Evolutionary conservation across 768 basidiomycete species (phyloP).

Genomic region (Leucogyrophana mollusca): DNA sequence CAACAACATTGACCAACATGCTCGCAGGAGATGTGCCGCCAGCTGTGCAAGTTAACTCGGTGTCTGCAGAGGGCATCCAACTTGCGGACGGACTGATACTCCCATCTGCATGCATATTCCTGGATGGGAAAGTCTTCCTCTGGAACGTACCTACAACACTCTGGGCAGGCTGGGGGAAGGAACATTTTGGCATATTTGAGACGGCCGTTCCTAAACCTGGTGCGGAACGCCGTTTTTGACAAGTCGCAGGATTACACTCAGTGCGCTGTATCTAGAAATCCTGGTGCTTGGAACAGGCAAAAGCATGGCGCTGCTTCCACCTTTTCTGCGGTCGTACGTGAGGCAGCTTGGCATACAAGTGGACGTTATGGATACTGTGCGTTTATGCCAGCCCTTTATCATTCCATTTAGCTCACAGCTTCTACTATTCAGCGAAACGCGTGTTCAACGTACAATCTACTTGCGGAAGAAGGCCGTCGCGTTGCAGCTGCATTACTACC

Average conservation of each 20-base stretch:
- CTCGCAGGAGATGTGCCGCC: constrained; percentile 69
- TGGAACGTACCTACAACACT: constrained; percentile 78
- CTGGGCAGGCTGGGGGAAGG: constrained; percentile 71
- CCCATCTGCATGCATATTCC: constrained; percentile 75
- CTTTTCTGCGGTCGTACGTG: constrained; percentile 61
- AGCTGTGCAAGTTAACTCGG: constrained; percentile 68
- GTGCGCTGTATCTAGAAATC: constrained; percentile 60
- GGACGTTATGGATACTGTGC: constrained; percentile 82
- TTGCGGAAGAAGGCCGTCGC: constrained; percentile 89
- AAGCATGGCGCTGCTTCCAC: constrained; percentile 67
- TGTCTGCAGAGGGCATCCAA: constrained; percentile 61
- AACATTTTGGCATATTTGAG: constrained; percentile 80
- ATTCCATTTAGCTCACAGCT: neutral
- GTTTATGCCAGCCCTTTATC: constrained; percentile 19
- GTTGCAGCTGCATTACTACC: constrained; percentile 92
- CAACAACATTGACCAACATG: constrained; percentile 59
- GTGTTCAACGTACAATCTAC: constrained; percentile 91
- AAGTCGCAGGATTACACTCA: neutral
- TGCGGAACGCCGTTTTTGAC: constrained; percentile 32
- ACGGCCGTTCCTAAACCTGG: constrained; percentile 84
- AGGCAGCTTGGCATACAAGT: constrained; percentile 79
- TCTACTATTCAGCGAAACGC: constrained; percentile 68
- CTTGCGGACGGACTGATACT: constrained; percentile 79
- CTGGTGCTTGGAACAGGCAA: constrained; percentile 86
- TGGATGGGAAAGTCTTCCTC: constrained; percentile 82